Percentiles rank a stretch among this genome's conserved stretches.
Evolutionary conservation across 2,329 filamentous ascomycete genomes (phyloP).

Genomic region (Fusarium incarnatum): DNA sequence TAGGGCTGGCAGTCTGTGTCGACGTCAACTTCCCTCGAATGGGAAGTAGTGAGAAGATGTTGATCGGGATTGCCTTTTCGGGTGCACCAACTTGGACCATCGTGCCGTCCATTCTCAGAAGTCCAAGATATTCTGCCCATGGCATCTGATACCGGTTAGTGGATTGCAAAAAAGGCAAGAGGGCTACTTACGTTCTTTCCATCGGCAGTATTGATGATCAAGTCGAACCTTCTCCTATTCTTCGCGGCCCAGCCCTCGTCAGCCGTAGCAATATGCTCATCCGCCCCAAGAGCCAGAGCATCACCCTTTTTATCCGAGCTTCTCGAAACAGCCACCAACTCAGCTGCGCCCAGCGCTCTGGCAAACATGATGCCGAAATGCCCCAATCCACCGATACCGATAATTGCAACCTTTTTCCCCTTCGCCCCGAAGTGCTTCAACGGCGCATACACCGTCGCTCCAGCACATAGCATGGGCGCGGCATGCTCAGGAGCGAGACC

Average conservation of each 20-base stretch:
- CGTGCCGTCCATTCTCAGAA: constrained; percentile 63
- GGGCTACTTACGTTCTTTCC: not conserved
- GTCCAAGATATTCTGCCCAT: constrained; percentile 29
- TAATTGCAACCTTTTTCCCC: constrained; percentile 74
- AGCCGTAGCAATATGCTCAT: constrained; percentile 67
- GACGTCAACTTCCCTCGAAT: constrained; percentile 46
- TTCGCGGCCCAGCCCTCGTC: constrained; percentile 62
- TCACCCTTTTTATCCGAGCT: constrained; percentile 67
- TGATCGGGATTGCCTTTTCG: constrained; percentile 3
- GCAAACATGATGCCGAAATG: constrained; percentile 76
- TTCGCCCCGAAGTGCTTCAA: constrained; percentile 61
- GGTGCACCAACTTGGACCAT: constrained; percentile 68
- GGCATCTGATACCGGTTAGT: constrained; percentile 22
- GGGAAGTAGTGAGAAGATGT: constrained; percentile 30
- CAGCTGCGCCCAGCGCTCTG: constrained; percentile 71
- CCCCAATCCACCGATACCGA: constrained; percentile 74
- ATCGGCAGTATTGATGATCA: constrained; percentile 75
- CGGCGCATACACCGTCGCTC: constrained; percentile 81
- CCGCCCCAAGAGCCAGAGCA: constrained; percentile 64
- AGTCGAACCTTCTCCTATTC: constrained; percentile 71
- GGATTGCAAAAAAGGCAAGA: too few species aligned
- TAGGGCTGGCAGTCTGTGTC: constrained; percentile 60
- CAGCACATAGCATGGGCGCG: constrained; percentile 85
- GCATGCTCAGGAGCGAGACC: constrained; percentile 69
- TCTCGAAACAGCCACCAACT: constrained; percentile 68